These are phyloP conservation scores for Serendipita sp. DNA, from an alignment of 768 basidiomycete species.

Conservation along the genomic window DNA sequence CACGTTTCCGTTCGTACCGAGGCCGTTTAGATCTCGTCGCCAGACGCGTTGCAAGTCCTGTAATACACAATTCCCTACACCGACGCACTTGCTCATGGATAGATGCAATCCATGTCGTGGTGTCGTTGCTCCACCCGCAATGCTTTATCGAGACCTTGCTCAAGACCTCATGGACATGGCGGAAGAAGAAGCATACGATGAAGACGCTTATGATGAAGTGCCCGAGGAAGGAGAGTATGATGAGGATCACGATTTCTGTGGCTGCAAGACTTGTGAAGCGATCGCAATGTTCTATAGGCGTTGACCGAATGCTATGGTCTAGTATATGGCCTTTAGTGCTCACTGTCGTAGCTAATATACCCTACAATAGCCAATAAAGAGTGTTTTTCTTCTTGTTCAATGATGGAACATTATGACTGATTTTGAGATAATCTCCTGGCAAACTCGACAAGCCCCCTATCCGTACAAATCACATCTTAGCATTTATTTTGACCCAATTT, in stretches of 20 bases:
- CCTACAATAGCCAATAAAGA: no score
- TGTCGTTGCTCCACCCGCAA: not conserved
- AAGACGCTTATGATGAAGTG: not conserved
- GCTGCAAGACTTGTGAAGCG: not conserved
- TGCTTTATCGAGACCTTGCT: not conserved
- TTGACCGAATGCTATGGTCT: not conserved
- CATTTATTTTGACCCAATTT: no score
- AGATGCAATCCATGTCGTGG: not conserved
- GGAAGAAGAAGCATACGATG: not conserved
- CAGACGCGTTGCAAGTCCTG: not conserved
- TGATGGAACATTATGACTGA: no score
- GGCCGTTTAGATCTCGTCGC: not conserved
- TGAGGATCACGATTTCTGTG: not conserved
- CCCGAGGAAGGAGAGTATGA: not conserved
- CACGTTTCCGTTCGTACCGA: not conserved
- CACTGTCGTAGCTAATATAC: no score
- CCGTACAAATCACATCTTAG: not conserved
- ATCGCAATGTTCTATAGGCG: not conserved
- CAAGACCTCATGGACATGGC: not conserved
- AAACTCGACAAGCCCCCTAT: conserved; percentile 22
- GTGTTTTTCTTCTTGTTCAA: no score
- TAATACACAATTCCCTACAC: not conserved
- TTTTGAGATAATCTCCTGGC: conserved; percentile 16
- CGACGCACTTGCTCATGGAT: not conserved
- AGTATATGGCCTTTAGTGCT: not conserved